Percentiles rank a stretch among this genome's conserved stretches.
Conservation (phyloP, 1,284 basidiomycete genomes). For the Apiotrichum sp. region DNA sequence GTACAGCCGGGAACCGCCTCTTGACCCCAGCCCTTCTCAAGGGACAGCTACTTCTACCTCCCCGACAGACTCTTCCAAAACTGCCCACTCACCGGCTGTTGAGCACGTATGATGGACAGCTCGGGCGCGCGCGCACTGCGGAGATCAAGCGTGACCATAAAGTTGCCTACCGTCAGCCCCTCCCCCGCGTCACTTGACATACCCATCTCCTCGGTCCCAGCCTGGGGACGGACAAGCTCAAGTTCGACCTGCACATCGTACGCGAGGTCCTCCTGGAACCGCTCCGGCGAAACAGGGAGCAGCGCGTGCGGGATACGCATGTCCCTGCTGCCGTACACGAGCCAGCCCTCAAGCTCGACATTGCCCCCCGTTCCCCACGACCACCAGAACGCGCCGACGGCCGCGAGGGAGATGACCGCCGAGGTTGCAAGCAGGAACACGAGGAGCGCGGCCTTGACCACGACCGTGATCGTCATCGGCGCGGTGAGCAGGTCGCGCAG, state of each 20-base stretch:
- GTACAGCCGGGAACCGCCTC: too few relatives aligned
- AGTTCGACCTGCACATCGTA: conserved; percentile 47
- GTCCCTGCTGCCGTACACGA: conserved; percentile 32
- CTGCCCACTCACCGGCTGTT: conserved; percentile 36
- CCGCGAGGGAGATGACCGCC: conserved; percentile 36
- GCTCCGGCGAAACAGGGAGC: conserved; percentile 29
- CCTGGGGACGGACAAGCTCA: conserved; percentile 41
- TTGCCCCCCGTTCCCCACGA: conserved; percentile 42
- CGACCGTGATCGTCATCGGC: conserved; percentile 41
- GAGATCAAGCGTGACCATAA: conserved; percentile 45
- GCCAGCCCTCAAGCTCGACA: conserved; percentile 46
- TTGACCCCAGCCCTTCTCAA: too few relatives aligned
- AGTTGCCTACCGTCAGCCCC: conserved; percentile 36
- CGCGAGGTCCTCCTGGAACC: conserved; percentile 41
- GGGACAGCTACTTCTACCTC: too few relatives aligned
- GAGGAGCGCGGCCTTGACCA: conserved; percentile 36
- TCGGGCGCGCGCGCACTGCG: conserved; percentile 27
- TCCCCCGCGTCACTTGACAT: conserved; percentile 3
- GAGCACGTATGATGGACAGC: conserved; percentile 24
- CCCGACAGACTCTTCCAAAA: too few relatives aligned
- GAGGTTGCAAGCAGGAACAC: conserved; percentile 31
- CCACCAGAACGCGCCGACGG: conserved; percentile 46
- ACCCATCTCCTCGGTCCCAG: conserved; percentile 33
- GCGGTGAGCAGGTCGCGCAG: conserved; percentile 36
- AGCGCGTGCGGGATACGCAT: conserved; percentile 40